Base-by-base conservation (phyloP, 768 basidiomycete species). In the Glaciozyma martinii region DNA sequence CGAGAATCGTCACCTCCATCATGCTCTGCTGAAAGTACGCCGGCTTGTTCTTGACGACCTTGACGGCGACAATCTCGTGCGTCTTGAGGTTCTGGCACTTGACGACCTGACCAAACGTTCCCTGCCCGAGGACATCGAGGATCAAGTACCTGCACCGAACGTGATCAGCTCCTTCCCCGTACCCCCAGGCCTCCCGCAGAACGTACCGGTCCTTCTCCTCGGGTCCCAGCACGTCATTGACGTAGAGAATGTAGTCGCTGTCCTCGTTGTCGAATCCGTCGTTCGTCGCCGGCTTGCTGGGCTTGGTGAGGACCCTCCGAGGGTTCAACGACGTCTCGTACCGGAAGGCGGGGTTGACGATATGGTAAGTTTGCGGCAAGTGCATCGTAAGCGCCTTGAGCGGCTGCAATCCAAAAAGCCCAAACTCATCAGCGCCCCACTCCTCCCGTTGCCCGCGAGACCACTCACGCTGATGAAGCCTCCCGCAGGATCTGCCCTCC, bases 71-170 rank as follows among this genome's bases (percentile, higher is more conserved):
- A 61, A 98, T 90, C 76, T 97, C 94, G 77, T 98, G 92, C 37
- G 90, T 95, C 80, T 93, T 91, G 87, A 97, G 93, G 76, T 99
- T 98, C 77, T 98, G 95, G 75, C 95, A 99, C 77, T 99, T 99
- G 72, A 98, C 95, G 40, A 99, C 95, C 77, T 99, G 95, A 13
- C 95, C 95, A 72, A 99, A 99, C 3, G 95, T 99, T 29, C 95
- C 95, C 76, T 99, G 95, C 10, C 95, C 95, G 46, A 99, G 84
- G 66, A 99, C 90, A 77, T 99, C 95, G 55, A 99, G 85, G 74
- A 99, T 98, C 69, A 98, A 81, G 77, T 97, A 99, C 76, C 90
- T 92, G 76, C 30, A 46, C 27, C n/a, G 21, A 13, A 6, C n/a
- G 33, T 10, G n/a, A 47, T 33, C 25, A 43, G 32, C 43, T 47